Percentiles rank a stretch among this genome's conserved stretches.
Evolutionary conservation across 2,329 filamentous ascomycete genomes (phyloP).

Genomic region (Aspergillus neoniger): DNA sequence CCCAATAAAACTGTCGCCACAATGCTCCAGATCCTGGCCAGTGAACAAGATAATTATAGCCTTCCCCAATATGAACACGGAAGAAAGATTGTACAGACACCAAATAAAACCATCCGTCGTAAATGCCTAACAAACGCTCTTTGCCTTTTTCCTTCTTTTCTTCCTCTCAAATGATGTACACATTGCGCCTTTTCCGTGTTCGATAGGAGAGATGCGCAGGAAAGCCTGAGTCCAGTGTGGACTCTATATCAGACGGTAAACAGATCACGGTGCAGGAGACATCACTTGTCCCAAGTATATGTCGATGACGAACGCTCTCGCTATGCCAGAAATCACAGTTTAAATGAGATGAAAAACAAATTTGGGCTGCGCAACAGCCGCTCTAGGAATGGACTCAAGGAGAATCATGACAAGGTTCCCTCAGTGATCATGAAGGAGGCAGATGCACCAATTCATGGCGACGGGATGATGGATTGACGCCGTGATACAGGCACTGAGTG

Average conservation of each 20-base stretch:
- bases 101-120: constrained; percentile 18
- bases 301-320: constrained; percentile 30
- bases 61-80: constrained; percentile 26
- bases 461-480: constrained; percentile 32
- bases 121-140: constrained; percentile 2
- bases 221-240: constrained; percentile 10
- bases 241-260: constrained; percentile 16
- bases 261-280: constrained; percentile 4
- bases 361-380: background rate
- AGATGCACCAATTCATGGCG: constrained; percentile 14
- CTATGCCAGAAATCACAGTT: constrained; percentile 29
- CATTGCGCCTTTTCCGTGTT: constrained; percentile 16
- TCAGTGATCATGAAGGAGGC: background rate
- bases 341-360: constrained; percentile 13
- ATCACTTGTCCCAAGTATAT: constrained; percentile 1
- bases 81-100: constrained; percentile 23
- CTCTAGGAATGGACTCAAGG: constrained; percentile 15
- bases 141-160: background rate
- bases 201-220: constrained; percentile 9
- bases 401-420: constrained; percentile 16
- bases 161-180: constrained; percentile 10
- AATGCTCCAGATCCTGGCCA: background rate
- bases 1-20: background rate
- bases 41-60: background rate
- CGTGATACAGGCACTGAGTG: constrained; percentile 32